A percentile compares a stretch with the other conserved stretches of the same genome.
Evolutionary conservation across 129 eudicot species (phyloP).

Genomic region (Erigeron canadensis): DNA sequence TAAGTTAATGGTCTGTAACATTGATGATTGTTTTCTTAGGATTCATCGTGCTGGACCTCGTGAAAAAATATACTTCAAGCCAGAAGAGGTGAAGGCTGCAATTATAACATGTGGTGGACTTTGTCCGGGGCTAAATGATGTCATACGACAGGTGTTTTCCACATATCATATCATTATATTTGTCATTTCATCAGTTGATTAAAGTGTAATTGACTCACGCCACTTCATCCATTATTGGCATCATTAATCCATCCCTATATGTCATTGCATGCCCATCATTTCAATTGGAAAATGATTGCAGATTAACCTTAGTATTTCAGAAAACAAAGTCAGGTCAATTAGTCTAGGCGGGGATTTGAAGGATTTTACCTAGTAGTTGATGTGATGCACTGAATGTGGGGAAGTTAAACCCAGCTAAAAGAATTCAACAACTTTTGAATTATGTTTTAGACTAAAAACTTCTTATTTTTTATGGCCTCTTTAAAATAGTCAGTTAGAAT

Average conservation of each 20-base stretch:
- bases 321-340: neutral
- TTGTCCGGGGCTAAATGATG: conserved; percentile 64
- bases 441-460: neutral
- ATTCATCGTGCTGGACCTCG: conserved; percentile 99
- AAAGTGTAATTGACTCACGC: neutral
- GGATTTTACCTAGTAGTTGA: neutral
- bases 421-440: neutral
- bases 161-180: neutral
- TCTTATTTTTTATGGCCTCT: neutral
- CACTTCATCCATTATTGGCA: neutral
- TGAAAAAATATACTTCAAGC: conserved; percentile 86
- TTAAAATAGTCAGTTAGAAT: neutral
- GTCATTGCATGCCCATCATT: neutral
- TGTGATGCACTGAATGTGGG: neutral
- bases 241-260: neutral
- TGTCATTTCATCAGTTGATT: neutral
- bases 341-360: neutral
- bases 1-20: conserved; percentile 15
- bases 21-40: conserved; percentile 45
- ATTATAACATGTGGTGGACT: conserved; percentile 82
- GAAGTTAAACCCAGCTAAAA: neutral
- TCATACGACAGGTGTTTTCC: conserved; percentile 18
- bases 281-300: neutral
- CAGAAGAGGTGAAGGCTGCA: conserved; percentile 71
- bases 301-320: neutral